Conservation (phyloP, 2,329 filamentous ascomycete genomes). For the Diplocarpon rosae region DNA sequence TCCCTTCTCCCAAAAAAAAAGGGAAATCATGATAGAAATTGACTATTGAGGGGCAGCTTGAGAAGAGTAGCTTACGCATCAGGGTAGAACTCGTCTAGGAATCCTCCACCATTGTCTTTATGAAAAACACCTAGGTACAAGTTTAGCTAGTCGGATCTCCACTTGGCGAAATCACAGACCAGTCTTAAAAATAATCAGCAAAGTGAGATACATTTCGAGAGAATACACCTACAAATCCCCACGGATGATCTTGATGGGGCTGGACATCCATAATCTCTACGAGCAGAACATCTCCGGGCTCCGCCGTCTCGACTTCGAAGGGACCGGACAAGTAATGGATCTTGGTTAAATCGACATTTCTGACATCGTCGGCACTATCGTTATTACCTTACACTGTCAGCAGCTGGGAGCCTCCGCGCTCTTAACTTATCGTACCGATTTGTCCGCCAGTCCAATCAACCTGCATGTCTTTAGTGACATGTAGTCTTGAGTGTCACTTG, state of each 20-base stretch:
- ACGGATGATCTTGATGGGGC: constrained; percentile 72
- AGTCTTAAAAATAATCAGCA: constrained; percentile 14
- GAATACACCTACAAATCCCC: constrained; percentile 68
- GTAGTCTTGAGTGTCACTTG: background rate
- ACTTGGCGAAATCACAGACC: constrained; percentile 9
- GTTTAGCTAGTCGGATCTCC: background rate
- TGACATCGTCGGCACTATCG: constrained; percentile 80
- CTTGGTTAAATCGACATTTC: constrained; percentile 71
- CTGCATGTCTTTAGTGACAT: constrained; percentile 9
- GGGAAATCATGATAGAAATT: too few relatives aligned
- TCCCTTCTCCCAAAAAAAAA: too few relatives aligned
- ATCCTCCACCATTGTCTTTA: constrained; percentile 74
- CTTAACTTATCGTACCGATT: constrained; percentile 43
- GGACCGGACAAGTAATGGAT: constrained; percentile 85
- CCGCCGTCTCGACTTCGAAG: constrained; percentile 73
- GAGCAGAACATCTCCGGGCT: constrained; percentile 67
- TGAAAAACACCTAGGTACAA: constrained; percentile 42
- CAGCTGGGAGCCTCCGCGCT: background rate
- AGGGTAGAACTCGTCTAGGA: constrained; percentile 79
- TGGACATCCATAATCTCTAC: constrained; percentile 93
- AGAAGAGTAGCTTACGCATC: constrained; percentile 46
- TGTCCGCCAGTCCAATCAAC: constrained; percentile 56
- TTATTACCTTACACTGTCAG: constrained; percentile 49
- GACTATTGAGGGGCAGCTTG: too few relatives aligned
- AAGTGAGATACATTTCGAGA: background rate